Percentiles rank a stretch among this genome's conserved stretches.
Evolutionary conservation across 306 rosid species (phyloP).

Genomic region (Inga laurina): DNA sequence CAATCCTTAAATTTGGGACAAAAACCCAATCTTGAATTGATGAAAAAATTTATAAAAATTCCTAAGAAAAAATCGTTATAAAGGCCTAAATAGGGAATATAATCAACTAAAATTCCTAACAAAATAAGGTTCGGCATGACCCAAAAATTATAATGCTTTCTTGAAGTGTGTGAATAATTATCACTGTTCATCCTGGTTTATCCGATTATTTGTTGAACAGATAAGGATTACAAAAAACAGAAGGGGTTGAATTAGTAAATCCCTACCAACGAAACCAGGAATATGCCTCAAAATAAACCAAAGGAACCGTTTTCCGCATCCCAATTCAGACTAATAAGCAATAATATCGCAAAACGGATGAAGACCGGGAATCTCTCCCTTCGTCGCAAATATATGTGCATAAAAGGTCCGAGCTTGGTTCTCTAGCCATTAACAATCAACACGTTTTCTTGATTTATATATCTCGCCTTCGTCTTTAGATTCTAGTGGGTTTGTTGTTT

Average conservation of each 20-base stretch:
- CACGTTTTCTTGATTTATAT: not conserved
- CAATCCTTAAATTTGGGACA: too few species aligned
- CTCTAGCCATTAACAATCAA: not conserved
- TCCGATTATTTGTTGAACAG: not conserved
- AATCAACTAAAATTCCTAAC: too few species aligned
- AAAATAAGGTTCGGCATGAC: too few species aligned
- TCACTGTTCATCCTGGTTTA: too few species aligned
- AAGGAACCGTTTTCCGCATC: conserved; percentile 7
- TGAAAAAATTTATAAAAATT: too few species aligned
- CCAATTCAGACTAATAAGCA: conserved; percentile 19
- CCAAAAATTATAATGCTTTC: too few species aligned
- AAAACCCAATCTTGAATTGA: too few species aligned
- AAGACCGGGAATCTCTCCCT: not conserved
- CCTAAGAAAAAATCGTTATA: too few species aligned
- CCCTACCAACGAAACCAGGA: not conserved
- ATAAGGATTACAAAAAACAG: not conserved
- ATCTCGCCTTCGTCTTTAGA: not conserved
- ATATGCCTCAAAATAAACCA: conserved; percentile 4
- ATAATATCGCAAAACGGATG: conserved; percentile 15
- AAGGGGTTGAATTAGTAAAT: not conserved
- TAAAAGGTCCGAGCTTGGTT: not conserved
- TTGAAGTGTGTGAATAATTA: too few species aligned
- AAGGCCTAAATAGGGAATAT: too few species aligned
- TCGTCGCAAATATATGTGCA: not conserved
- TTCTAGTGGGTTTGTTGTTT: not conserved